These are phyloP conservation scores for Metschnikowia corniflorae DNA, from an alignment of 805 yeast species.

Conservation along the genomic window DNA sequence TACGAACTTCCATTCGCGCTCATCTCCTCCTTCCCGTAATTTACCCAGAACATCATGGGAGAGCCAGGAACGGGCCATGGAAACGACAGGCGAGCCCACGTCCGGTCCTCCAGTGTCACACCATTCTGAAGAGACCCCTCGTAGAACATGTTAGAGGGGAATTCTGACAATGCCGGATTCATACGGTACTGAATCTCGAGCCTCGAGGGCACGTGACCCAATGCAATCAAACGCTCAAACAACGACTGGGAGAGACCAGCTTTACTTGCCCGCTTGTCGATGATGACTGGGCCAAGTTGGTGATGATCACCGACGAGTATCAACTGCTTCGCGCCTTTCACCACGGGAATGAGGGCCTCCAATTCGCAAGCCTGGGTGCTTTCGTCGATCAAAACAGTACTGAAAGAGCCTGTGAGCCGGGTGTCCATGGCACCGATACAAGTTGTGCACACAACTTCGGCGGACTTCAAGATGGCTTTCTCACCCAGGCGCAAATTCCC, in stretches of 20 bases:
- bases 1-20: constrained; percentile 77
- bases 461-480: constrained; percentile 43
- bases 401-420: constrained; percentile 57
- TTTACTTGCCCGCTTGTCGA: constrained; percentile 74
- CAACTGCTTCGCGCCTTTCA: constrained; percentile 85
- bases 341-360: constrained; percentile 83
- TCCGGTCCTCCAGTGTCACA: constrained; percentile 72
- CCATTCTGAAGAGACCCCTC: constrained; percentile 93
- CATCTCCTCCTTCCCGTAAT: constrained; percentile 84
- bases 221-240: constrained; percentile 77
- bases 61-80: constrained; percentile 87
- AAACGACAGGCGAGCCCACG: constrained; percentile 51
- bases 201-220: constrained; percentile 82
- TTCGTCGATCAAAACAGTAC: constrained; percentile 86
- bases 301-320: constrained; percentile 93
- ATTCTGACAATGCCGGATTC: constrained; percentile 86
- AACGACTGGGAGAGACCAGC: constrained; percentile 86
- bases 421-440: constrained; percentile 89
- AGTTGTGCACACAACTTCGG: constrained; percentile 84
- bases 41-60: constrained; percentile 97
- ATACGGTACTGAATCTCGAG: constrained; percentile 92
- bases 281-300: constrained; percentile 89
- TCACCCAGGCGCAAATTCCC: constrained; percentile 38
- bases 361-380: constrained; percentile 94
- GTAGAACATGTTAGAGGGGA: constrained; percentile 87